phyloP scores from a whole-genome alignment of 2,329 filamentous ascomycete species.

The Fusarium miscanthi region DNA sequence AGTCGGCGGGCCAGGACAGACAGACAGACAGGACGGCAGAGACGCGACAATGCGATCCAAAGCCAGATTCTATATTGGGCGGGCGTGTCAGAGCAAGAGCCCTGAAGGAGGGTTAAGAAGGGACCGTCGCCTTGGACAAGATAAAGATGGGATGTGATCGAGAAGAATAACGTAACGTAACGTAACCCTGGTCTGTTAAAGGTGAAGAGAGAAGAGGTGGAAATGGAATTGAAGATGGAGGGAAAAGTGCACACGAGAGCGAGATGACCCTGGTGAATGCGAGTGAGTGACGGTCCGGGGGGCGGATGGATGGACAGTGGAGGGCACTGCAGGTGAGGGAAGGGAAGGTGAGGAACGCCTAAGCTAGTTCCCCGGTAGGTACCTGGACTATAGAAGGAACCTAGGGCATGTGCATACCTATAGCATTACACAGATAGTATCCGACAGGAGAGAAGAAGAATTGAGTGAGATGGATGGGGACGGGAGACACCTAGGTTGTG shows the following conservation, averaged over 20 bases:
- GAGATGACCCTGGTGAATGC: constrained; percentile 18
- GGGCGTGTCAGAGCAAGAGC: constrained; percentile 37
- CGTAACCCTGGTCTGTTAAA: constrained; percentile 11
- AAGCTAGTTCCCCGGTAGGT: not conserved
- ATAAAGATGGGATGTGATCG: constrained; percentile 6
- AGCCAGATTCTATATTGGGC: constrained; percentile 5
- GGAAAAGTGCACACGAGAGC: constrained; percentile 36
- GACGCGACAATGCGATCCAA: constrained; percentile 21
- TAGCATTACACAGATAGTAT: not conserved
- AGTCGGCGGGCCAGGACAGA: not conserved
- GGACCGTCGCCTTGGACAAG: not conserved
- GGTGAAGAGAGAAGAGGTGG: constrained; percentile 16
- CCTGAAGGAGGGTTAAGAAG: constrained; percentile 3
- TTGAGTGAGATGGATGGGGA: not conserved
- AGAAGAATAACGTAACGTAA: constrained; percentile 5
- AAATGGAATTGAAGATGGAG: constrained; percentile 31
- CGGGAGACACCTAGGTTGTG: not conserved
- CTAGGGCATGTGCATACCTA: not conserved
- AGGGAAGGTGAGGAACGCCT: constrained; percentile 18
- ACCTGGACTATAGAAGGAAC: not conserved
- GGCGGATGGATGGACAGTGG: constrained; percentile 1
- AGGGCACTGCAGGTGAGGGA: constrained; percentile 14
- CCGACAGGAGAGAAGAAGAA: not conserved
- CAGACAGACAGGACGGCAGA: not conserved
- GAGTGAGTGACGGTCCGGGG: constrained; percentile 2